Evolutionary conservation across 1,284 basidiomycete genomes (phyloP), one percentile per base, ranked within the genome.

Genomic region (Rhodotorula sp.): DNA sequence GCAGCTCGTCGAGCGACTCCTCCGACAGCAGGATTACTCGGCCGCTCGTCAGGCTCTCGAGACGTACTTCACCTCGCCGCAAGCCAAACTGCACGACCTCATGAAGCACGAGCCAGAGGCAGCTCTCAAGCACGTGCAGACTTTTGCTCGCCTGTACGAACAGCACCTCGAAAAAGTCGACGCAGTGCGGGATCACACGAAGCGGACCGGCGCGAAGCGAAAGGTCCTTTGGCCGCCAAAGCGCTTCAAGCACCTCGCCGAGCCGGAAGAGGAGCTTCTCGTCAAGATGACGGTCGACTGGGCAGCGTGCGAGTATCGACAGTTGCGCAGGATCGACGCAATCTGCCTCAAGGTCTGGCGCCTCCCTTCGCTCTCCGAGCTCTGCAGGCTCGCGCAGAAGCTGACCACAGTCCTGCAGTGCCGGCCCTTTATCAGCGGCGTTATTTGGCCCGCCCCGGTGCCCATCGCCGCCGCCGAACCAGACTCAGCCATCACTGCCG

Each of bases 271-370:
- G 20, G 22, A 56, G 29, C 3, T 20, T 6, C 46, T 66, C 0
- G 30, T 6, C 15, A 22, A 37, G 24, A n/a, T 62, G 56, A 60
- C 68, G 45, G 29, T 46, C 14, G 24, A 46, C n/a, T 70, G 64
- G 61, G 64, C 44, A 0, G 26, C 17, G 45, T 49, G 26, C 7
- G 60, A 44, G 12, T 12, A 42, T 46, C n/a, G 56, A 46, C 7
- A 33, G 1, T 20, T 29, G 15, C 53, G 46, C 20, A 30, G 54
- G 26, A 46, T 67, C 7, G 12, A n/a, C 7, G 14, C 4, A 22
- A 42, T 70, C 5, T 33, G 30, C 12, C 20, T 49, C 7, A 56
- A 60, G 58, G 69, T 67, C 2, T 17, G n/a, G n/a, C n/a, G 64
- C 46, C n/a, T 42, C 12, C 30, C 22, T 44, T 45, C n/a, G 6